Percentiles rank a stretch among this genome's conserved stretches.
Conservation (phyloP, 1,139 yeast genomes). For the Saccharomyces hybrid region DNA sequence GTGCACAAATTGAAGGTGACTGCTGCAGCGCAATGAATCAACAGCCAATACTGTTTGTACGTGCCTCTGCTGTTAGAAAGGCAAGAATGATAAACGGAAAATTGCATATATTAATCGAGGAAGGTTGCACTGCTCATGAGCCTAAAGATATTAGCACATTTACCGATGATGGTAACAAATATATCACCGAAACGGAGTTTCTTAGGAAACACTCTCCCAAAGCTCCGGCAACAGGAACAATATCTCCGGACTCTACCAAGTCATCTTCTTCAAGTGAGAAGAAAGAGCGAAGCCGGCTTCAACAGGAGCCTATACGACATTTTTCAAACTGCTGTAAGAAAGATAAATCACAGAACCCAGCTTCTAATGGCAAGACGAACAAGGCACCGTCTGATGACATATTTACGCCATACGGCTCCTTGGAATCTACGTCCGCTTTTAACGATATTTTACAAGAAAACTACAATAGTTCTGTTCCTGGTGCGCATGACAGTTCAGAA, state of each 20-base stretch:
- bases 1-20: background rate
- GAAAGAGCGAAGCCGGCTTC: background rate
- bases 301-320: background rate
- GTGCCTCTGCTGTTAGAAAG: slow-evolving; percentile 24
- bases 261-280: background rate
- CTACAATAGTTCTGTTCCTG: background rate
- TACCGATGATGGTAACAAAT: slow-evolving; percentile 6
- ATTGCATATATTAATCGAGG: slow-evolving; percentile 23
- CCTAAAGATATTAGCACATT: background rate
- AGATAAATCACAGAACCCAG: background rate
- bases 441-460: background rate
- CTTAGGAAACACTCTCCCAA: slow-evolving; percentile 8
- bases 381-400: background rate
- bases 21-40: slow-evolving; percentile 22
- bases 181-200: slow-evolving; percentile 13
- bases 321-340: background rate
- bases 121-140: slow-evolving; percentile 3
- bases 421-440: background rate
- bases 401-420: background rate
- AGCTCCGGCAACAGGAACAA: background rate
- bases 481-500: background rate
- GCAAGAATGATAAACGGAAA: slow-evolving; percentile 28
- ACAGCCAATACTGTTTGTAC: slow-evolving; percentile 28
- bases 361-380: background rate
- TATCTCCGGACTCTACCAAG: background rate